Base-by-base conservation (phyloP, 345 rosid genomes). In the Microcos paniculata region DNA sequence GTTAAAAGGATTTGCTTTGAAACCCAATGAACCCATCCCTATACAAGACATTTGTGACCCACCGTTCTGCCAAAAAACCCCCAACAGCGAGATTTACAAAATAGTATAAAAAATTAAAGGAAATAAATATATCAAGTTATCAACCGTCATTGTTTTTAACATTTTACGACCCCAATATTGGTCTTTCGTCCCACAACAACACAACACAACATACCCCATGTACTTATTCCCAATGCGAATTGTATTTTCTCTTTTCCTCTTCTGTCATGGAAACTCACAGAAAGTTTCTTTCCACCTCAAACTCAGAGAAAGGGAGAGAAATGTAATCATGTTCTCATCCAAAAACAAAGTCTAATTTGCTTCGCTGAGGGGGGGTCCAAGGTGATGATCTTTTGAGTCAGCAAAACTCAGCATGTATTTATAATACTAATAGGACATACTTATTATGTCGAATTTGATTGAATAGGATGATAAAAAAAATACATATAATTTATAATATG, bases 181-280 rank as follows among this genome's bases (percentile, higher is more conserved):
- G 57, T 69, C 0, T 28, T 18, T 19, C 23, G 21, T 52, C 71
- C 21, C 19, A 3, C 14, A 4, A n/a, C 13, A 21, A 0, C 3
- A 21, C 5, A 43, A n/a, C n/a, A n/a, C n/a, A n/a, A n/a, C n/a
- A n/a, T n/a, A n/a, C n/a, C n/a, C 35, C 16, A 30, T 30, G 77
- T 49, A 62, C 0, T 85, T n/a, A n/a, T n/a, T 79, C 80, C 85
- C 87, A 48, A 88, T 30, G 84, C 82, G 49, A 69, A 19, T 49
- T 49, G 14, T 31, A 18, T 31, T 31, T 8, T n/a, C 38, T 56
- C 30, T 72, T 76, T 15, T 23, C 62, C 26, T 75, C 62, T 65
- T 66, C 43, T 74, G 84, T 73, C 84, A 77, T 78, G 86, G 84
- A 81, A 85, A 84, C 80, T 80, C 49, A 26, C 78, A 72, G 73